Conservation (phyloP, 1,284 basidiomycete genomes). For the Malassezia psittaci region DNA sequence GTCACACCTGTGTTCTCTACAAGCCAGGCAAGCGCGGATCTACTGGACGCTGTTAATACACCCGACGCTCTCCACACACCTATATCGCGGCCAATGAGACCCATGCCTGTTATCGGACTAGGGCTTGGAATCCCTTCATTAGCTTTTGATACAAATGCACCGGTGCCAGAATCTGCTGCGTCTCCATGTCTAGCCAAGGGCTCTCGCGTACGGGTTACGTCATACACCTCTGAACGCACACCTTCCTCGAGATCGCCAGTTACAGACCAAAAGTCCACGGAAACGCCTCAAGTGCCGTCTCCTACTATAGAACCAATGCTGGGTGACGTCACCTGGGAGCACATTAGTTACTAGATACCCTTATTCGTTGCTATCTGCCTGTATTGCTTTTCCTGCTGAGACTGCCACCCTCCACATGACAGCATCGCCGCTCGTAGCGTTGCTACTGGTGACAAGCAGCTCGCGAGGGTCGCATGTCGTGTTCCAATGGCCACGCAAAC, state of each 20-base stretch:
- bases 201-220: not conserved
- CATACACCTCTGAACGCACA: not conserved
- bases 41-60: no score
- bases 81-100: not conserved
- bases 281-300: not conserved
- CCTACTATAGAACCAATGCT: not conserved
- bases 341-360: constrained; percentile 1
- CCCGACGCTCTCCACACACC: no score
- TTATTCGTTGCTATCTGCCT: not conserved
- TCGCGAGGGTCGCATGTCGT: constrained; percentile 35
- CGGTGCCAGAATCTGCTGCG: not conserved
- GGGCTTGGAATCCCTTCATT: not conserved
- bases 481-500: constrained; percentile 42
- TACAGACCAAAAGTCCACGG: not conserved
- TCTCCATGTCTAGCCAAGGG: not conserved
- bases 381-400: not conserved
- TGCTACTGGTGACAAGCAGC: constrained; percentile 39
- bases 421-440: constrained; percentile 28
- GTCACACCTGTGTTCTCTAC: no score
- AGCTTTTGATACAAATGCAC: not conserved
- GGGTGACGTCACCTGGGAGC: not conserved
- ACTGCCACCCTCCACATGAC: not conserved
- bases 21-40: not conserved
- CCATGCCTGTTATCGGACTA: not conserved
- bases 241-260: not conserved